phyloP scores from a whole-genome alignment of 306 rosid species.

The Boehmeria nivea region DNA sequence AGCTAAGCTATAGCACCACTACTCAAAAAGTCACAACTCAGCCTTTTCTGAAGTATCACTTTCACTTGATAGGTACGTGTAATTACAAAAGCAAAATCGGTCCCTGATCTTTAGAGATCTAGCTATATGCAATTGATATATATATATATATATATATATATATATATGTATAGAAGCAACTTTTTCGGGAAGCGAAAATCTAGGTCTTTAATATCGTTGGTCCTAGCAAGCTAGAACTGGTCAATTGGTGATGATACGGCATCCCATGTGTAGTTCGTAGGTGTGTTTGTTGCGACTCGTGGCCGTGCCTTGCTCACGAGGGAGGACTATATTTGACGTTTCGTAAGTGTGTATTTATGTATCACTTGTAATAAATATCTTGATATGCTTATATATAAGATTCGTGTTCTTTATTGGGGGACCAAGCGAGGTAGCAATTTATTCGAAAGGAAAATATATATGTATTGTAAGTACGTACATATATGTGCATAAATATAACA shows the following conservation, averaged over 20 bases:
- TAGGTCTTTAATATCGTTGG: background rate
- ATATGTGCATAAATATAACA: too few species aligned
- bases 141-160: background rate
- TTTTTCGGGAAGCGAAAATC: too few species aligned
- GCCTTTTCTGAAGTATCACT: background rate
- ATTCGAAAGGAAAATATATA: too few species aligned
- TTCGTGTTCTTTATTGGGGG: too few species aligned
- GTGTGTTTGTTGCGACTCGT: background rate
- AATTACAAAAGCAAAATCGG: background rate
- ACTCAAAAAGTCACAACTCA: conserved; percentile 5
- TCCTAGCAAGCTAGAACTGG: background rate
- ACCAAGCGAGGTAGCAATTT: too few species aligned
- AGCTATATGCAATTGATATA: too few species aligned
- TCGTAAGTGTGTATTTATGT: background rate
- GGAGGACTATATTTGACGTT: background rate
- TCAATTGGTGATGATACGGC: background rate
- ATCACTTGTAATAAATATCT: background rate
- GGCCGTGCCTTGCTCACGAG: background rate
- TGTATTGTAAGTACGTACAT: too few species aligned
- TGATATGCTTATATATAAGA: too few species aligned
- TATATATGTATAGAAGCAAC: background rate
- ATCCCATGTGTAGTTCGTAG: background rate
- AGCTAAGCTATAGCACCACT: too few species aligned
- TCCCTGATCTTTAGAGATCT: background rate
- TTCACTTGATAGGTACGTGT: background rate